Conservation (phyloP, 2,329 filamentous ascomycete species). For the Aspergillus sp. region DNA sequence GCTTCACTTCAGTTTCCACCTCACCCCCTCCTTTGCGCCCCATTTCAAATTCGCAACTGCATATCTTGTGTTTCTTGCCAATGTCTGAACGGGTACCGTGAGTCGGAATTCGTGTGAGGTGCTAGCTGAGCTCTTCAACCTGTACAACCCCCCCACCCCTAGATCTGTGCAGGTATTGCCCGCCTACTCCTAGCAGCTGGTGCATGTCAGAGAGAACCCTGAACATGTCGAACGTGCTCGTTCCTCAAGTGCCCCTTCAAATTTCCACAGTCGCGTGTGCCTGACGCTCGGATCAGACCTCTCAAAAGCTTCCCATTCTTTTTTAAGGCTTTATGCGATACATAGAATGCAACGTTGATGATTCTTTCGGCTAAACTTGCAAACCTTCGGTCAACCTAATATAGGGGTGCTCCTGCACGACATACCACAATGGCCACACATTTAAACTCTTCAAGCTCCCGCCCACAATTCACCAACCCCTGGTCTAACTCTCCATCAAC, state of each 20-base stretch:
- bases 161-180: conserved; percentile 10
- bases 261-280: conserved; percentile 16
- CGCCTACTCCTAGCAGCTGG: conserved; percentile 15
- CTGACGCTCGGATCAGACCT: conserved; percentile 9
- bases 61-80: background rate
- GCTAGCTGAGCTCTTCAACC: conserved; percentile 9
- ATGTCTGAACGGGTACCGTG: background rate
- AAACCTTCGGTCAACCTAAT: conserved; percentile 10
- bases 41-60: background rate
- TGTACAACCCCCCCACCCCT: conserved; percentile 4
- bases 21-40: conserved; percentile 6
- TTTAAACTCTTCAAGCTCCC: conserved; percentile 15
- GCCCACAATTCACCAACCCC: conserved; percentile 29
- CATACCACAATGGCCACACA: conserved; percentile 25
- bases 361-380: conserved; percentile 2
- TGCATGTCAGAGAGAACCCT: conserved; percentile 16
- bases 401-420: conserved; percentile 7
- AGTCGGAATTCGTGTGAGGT: background rate
- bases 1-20: conserved; percentile 8
- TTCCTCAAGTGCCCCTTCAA: conserved; percentile 16
- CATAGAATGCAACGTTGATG: conserved; percentile 15
- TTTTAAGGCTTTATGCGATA: conserved; percentile 3
- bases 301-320: background rate
- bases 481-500: conserved; percentile 31
- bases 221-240: conserved; percentile 27